Evolutionary conservation across 495 filamentous ascomycete species (phyloP), one percentile per base, ranked within the genome.

Genomic region (Extremus antarcticus): DNA sequence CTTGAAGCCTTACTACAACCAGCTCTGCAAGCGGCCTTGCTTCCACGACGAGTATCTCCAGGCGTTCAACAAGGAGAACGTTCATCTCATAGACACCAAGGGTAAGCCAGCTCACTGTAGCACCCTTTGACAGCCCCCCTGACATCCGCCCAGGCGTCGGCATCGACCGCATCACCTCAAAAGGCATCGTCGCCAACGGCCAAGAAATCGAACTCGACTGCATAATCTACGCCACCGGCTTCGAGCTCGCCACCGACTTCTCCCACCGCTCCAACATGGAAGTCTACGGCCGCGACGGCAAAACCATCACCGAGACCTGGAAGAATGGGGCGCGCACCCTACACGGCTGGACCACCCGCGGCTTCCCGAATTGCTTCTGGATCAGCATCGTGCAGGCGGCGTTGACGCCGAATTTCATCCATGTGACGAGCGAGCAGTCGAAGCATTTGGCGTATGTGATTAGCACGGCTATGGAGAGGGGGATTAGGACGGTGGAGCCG

Each of bases 311-410:
- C n/a, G 66, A 74, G 17, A 77, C 71, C 72, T 56, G 46, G 21
- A 35, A 23, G 11, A 66, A 68, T 20, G 56, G 65, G 1, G 54
- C 64, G 32, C 52, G 25, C 13, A 79, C 76, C 0, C 65, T 79
- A 45, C 75, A 81, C 63, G 78, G 77, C 9, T 61, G 75, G 0
- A 56, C 65, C 10, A 66, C 59, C 8, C 55, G 59, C 51, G 71
- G 68, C 2, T 80, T 80, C 52, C 78, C 79, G 21, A 82, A 81
- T 51, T 59, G 80, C 15, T 80, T 81, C 64, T 73, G 73, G 51
- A 46, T 68, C 0, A 70, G 71, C 22, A 40, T 66, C 0, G 46
- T 56, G 19, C 79, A 84, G 64, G 50, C 64, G 0, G 66, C 57
- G 23, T 20, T 40, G 15, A 67, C 60, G 39, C 63, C 65, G 1